phyloP scores from a whole-genome alignment of 2,329 filamentous ascomycete genomes.

The Phaeosphaeriaceae sp. region DNA sequence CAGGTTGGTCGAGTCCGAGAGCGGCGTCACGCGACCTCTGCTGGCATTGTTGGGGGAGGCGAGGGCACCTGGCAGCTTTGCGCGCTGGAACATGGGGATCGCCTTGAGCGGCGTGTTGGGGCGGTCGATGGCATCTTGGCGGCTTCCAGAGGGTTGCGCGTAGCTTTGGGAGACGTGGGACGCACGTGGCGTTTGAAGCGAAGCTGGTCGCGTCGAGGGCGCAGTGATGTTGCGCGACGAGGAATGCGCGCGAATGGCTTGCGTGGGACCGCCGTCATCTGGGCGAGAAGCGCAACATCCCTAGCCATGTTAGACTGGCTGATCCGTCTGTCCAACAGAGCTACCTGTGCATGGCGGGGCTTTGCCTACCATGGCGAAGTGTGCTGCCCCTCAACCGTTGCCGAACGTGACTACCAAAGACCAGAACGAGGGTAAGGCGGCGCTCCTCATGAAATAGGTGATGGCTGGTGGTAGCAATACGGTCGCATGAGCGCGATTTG shows the following conservation, averaged over 20 bases:
- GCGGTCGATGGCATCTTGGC: constrained; percentile 19
- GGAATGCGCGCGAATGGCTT: constrained; percentile 20
- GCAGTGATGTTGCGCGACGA: constrained; percentile 39
- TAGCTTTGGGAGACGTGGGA: constrained; percentile 28
- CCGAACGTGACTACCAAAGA: constrained; percentile 9
- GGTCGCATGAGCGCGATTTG: constrained; percentile 14
- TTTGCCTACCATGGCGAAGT: constrained; percentile 20
- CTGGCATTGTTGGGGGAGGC: constrained; percentile 19
- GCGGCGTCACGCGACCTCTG: constrained; percentile 24
- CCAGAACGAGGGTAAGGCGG: constrained; percentile 1
- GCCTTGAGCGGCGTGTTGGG: constrained; percentile 37
- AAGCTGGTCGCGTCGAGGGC: constrained; percentile 28
- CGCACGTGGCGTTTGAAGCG: constrained; percentile 23
- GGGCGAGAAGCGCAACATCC: constrained; percentile 31
- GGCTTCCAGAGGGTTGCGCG: constrained; percentile 8
- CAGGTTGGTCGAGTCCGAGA: constrained; percentile 24
- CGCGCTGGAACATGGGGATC: constrained; percentile 33
- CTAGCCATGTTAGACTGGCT: constrained; percentile 8
- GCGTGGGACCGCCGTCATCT: constrained; percentile 6
- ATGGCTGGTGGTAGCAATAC: not conserved
- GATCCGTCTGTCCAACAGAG: constrained; percentile 1
- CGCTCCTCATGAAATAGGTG: constrained; percentile 4
- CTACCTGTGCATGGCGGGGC: constrained; percentile 4
- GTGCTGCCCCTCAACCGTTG: constrained; percentile 13
- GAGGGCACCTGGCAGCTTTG: constrained; percentile 37